Conservation (phyloP, 2,329 filamentous ascomycete genomes). For the Diaporthe citri region DNA sequence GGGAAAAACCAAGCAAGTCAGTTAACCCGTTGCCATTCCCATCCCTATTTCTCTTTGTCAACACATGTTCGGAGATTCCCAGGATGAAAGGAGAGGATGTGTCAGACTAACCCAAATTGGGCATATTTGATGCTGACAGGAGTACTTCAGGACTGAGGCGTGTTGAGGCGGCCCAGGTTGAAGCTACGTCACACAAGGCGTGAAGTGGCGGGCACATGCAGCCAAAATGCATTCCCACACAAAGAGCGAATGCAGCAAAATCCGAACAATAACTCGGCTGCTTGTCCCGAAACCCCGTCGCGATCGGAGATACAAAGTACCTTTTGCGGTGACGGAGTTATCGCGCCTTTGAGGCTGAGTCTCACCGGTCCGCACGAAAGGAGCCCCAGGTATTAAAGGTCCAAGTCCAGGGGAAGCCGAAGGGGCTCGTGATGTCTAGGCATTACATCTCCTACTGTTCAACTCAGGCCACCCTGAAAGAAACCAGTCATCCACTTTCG, state of each 20-base stretch:
- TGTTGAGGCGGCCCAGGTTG: background rate
- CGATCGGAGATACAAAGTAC: background rate
- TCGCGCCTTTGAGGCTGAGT: constrained; percentile 7
- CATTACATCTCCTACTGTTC: background rate
- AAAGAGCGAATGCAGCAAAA: background rate
- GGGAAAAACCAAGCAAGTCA: background rate
- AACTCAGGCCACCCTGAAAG: constrained; percentile 5
- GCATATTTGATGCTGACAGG: background rate
- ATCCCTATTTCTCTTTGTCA: background rate
- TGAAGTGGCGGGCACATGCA: background rate
- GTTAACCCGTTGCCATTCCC: background rate
- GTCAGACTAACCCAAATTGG: background rate
- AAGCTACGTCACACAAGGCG: constrained; percentile 15
- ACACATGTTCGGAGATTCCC: background rate
- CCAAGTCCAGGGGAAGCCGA: background rate
- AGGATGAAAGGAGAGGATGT: no score
- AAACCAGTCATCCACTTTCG: background rate
- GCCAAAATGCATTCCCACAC: background rate
- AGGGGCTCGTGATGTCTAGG: background rate
- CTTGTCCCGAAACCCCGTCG: background rate
- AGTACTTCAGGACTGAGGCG: background rate
- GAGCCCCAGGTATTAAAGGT: background rate
- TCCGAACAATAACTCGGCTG: background rate
- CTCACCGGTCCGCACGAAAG: background rate
- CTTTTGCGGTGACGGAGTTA: constrained; percentile 16